phyloP scores from a whole-genome alignment of 2,329 filamentous ascomycete genomes.

The Incumbomyces delicatus region DNA sequence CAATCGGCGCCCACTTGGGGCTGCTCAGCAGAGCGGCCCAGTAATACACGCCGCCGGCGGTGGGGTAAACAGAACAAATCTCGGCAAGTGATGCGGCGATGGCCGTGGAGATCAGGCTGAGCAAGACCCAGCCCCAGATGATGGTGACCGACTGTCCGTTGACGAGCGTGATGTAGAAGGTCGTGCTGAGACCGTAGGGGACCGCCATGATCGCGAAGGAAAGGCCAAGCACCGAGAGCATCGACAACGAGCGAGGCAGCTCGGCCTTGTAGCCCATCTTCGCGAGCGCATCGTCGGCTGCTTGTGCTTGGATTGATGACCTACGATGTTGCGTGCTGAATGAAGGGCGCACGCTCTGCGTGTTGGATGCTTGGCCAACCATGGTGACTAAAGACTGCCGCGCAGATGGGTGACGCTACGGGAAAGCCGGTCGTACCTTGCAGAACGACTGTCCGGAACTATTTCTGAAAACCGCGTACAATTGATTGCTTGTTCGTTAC shows the following conservation, averaged over 20 bases:
- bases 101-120: constrained; percentile 52
- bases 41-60: constrained; percentile 62
- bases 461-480: too few relatives aligned
- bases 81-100: constrained; percentile 60
- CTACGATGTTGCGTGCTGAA: too few relatives aligned
- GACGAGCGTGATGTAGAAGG: constrained; percentile 56
- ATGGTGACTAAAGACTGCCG: too few relatives aligned
- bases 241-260: constrained; percentile 55
- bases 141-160: constrained; percentile 61
- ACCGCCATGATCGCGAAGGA: constrained; percentile 68
- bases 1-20: constrained; percentile 54
- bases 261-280: constrained; percentile 61
- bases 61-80: constrained; percentile 60
- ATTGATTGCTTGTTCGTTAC: too few relatives aligned
- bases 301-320: constrained; percentile 6
- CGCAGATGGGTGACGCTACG: too few relatives aligned
- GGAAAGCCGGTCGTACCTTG: too few relatives aligned
- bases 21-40: constrained; percentile 60
- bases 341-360: too few relatives aligned
- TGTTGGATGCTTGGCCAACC: too few relatives aligned
- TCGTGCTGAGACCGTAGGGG: constrained; percentile 58
- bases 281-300: constrained; percentile 51
- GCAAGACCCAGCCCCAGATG: constrained; percentile 60
- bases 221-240: constrained; percentile 59
- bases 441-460: too few relatives aligned